These are phyloP conservation scores for Anthostomella pinea DNA, from an alignment of 2,329 filamentous ascomycete genomes.

Conservation along the genomic window DNA sequence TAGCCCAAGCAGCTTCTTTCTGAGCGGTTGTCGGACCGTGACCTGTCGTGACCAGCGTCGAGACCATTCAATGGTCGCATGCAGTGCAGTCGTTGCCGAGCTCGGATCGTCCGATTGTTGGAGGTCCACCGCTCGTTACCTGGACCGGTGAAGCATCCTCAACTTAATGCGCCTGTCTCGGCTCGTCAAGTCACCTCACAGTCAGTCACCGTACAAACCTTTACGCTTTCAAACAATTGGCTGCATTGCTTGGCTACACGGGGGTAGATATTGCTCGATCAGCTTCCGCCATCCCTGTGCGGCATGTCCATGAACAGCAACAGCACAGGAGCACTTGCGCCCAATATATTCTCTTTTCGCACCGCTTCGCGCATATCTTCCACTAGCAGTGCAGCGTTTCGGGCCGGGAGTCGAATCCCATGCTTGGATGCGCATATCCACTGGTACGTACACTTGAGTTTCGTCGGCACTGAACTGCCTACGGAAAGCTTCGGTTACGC, in stretches of 20 bases:
- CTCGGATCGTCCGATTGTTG: slow-evolving; percentile 10
- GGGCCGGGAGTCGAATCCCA: slow-evolving; percentile 15
- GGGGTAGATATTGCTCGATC: slow-evolving; percentile 10
- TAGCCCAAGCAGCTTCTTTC: slow-evolving; percentile 14
- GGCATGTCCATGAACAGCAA: slow-evolving; percentile 14
- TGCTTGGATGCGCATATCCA: slow-evolving; percentile 8
- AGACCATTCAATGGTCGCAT: slow-evolving; percentile 8
- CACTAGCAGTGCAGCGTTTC: slow-evolving; percentile 5
- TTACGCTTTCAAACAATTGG: slow-evolving; percentile 8
- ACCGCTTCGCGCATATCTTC: slow-evolving; percentile 4
- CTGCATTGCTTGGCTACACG: slow-evolving; percentile 4
- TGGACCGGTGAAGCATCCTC: slow-evolving; percentile 10
- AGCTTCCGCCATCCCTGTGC: slow-evolving; percentile 10
- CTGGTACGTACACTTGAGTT: too few relatives aligned
- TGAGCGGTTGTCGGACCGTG: slow-evolving; percentile 16
- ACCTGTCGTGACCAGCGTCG: slow-evolving; percentile 12
- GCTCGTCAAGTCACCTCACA: too few relatives aligned
- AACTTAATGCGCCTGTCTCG: slow-evolving; percentile 10
- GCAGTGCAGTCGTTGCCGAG: too few relatives aligned
- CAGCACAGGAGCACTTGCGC: not conserved
- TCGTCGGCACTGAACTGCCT: too few relatives aligned
- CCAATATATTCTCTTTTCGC: slow-evolving; percentile 2
- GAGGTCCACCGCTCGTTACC: slow-evolving; percentile 6
- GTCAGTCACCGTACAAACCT: slow-evolving; percentile 9
- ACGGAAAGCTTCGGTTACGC: too few relatives aligned